These are phyloP conservation scores for Venturia pyrina DNA, from an alignment of 2,329 filamentous ascomycete genomes.

Conservation along the genomic window DNA sequence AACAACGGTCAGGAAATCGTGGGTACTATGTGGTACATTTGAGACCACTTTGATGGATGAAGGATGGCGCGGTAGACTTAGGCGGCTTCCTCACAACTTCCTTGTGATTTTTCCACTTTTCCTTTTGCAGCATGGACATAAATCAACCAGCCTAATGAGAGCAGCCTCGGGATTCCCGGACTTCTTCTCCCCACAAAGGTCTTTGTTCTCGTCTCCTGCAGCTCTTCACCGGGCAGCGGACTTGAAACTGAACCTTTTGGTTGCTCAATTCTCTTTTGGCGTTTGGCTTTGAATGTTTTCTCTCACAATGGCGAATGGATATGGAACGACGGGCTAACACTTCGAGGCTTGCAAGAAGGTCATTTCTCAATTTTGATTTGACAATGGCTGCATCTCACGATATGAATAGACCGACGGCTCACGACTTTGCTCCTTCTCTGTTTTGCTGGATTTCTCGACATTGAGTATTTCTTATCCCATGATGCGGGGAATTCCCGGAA, in stretches of 20 bases:
- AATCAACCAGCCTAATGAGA: neutral
- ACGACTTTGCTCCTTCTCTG: neutral
- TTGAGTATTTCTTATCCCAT: neutral
- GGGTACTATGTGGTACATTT: constrained; percentile 42
- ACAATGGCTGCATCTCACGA: neutral
- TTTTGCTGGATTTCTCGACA: neutral
- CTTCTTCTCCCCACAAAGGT: neutral
- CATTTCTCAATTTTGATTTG: neutral
- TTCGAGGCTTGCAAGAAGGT: neutral
- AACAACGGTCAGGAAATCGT: constrained; percentile 29
- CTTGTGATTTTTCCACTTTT: neutral
- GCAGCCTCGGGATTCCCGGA: neutral
- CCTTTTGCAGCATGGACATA: neutral
- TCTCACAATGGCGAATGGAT: neutral
- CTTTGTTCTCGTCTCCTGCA: neutral
- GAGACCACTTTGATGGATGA: constrained; percentile 12
- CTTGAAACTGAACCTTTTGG: neutral
- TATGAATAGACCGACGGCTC: neutral
- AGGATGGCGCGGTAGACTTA: neutral
- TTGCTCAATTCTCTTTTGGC: neutral
- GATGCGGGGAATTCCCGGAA: neutral
- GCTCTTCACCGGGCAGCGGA: neutral
- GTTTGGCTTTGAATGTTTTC: neutral
- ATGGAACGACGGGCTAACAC: neutral
- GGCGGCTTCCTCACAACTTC: neutral